Percentiles rank a stretch among this genome's conserved stretches.
Evolutionary conservation across 1,139 yeast genomes (phyloP).

Genomic region (Pneumocystis oryctolagi): DNA sequence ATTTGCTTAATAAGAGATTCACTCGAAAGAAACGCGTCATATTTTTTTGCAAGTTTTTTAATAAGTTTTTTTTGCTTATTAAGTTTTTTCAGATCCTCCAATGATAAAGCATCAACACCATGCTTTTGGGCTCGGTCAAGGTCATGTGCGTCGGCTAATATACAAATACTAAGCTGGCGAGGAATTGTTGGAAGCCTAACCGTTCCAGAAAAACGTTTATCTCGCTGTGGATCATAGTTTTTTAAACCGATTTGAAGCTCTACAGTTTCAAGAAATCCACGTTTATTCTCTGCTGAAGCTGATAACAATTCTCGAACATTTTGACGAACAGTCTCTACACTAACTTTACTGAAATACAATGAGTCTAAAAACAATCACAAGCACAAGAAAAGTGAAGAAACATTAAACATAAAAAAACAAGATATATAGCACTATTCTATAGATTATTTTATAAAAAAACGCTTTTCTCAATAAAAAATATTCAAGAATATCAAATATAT

Average conservation of each 20-base stretch:
- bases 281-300: constrained; percentile 95
- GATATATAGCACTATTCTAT: no score
- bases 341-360: constrained; percentile 61
- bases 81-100: constrained; percentile 98
- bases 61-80: constrained; percentile 99
- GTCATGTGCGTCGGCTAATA: constrained; percentile 99
- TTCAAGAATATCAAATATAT: no score
- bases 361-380: no score
- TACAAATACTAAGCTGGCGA: constrained; percentile 99
- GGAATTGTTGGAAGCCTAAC: constrained; percentile 97
- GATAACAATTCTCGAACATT: constrained; percentile 86
- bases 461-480: no score
- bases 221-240: constrained; percentile 99
- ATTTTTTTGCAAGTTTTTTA: constrained; percentile 99
- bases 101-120: constrained; percentile 99
- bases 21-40: constrained; percentile 98
- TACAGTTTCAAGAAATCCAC: constrained; percentile 99
- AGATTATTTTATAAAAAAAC: no score
- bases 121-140: constrained; percentile 99
- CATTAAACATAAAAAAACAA: no score
- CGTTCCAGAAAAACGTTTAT: constrained; percentile 99
- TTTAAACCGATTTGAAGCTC: constrained; percentile 99
- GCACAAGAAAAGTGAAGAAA: no score
- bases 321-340: constrained; percentile 88
- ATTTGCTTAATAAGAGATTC: constrained; percentile 99